Conservation (phyloP, 805 yeast genomes). For the Vanderwaltozyma verrucispora region DNA sequence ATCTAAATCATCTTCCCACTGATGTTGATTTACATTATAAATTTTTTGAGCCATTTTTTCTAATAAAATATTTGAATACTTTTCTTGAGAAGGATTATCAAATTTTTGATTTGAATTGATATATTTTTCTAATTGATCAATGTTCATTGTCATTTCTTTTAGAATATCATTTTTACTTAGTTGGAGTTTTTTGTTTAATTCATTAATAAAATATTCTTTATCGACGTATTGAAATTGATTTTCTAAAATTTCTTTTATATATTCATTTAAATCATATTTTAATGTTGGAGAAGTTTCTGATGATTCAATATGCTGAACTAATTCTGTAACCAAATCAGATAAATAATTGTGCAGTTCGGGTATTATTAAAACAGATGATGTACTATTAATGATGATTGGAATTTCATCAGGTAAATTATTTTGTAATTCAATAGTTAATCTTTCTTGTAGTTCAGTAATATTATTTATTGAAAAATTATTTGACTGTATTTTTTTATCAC, state of each 20-base stretch:
- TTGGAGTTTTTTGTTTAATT: constrained; percentile 19
- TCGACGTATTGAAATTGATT: constrained; percentile 25
- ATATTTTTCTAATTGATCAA: constrained; percentile 1
- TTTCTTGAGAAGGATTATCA: neutral
- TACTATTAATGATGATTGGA: constrained; percentile 21
- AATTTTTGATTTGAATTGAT: neutral
- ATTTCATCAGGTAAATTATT: constrained; percentile 21
- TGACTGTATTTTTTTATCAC: neutral
- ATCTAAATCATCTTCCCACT: constrained; percentile 29
- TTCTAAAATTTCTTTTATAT: constrained; percentile 24
- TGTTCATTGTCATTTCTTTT: constrained; percentile 15
- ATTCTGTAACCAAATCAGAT: constrained; percentile 10
- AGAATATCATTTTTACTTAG: constrained; percentile 20
- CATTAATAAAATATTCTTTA: constrained; percentile 18
- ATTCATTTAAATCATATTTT: constrained; percentile 20
- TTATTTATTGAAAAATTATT: constrained; percentile 11
- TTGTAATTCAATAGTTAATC: constrained; percentile 12
- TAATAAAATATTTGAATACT: constrained; percentile 16
- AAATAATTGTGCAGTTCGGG: constrained; percentile 24
- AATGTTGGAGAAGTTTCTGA: constrained; percentile 1
- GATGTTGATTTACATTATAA: constrained; percentile 25
- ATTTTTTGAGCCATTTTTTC: constrained; percentile 21
- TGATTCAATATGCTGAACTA: constrained; percentile 5
- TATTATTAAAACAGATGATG: constrained; percentile 18
- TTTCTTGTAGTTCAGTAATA: constrained; percentile 16